These are phyloP conservation scores for Crinitomyces ghanaensis DNA, from an alignment of 805 yeast species.

Conservation along the genomic window DNA sequence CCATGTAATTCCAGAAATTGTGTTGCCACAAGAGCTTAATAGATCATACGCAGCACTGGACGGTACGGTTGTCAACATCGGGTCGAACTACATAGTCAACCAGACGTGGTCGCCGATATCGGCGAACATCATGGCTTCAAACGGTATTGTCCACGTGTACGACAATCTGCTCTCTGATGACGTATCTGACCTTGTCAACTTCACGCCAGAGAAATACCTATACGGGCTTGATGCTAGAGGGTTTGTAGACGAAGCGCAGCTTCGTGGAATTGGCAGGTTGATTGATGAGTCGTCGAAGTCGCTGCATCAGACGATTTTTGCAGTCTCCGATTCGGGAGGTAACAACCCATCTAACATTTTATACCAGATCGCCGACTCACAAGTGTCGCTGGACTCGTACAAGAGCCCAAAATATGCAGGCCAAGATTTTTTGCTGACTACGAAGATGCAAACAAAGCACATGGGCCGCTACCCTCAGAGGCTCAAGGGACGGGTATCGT, in stretches of 20 bases:
- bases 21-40: conserved; percentile 16
- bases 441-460: conserved; percentile 31
- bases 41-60: conserved; percentile 6
- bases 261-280: conserved; percentile 43
- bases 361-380: conserved; percentile 53
- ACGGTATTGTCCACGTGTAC: conserved; percentile 43
- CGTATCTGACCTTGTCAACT: conserved; percentile 21
- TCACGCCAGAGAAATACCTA: conserved; percentile 47
- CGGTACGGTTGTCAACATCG: conserved; percentile 26
- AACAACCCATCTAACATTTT: conserved; percentile 24
- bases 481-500: conserved; percentile 34
- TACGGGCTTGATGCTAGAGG: conserved; percentile 47
- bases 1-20: conserved; percentile 34
- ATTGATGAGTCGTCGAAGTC: conserved; percentile 39
- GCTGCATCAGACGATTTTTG: conserved; percentile 50
- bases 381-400: conserved; percentile 24
- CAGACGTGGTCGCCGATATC: conserved; percentile 23
- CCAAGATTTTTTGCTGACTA: conserved; percentile 24
- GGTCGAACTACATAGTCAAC: conserved; percentile 27
- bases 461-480: conserved; percentile 58
- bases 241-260: conserved; percentile 59
- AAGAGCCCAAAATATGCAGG: conserved; percentile 12
- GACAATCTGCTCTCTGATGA: conserved; percentile 22
- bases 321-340: conserved; percentile 25
- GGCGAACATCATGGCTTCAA: conserved; percentile 34